These are phyloP conservation scores for Scedosporium apiospermum DNA, from an alignment of 2,329 filamentous ascomycete genomes.

Conservation along the genomic window DNA sequence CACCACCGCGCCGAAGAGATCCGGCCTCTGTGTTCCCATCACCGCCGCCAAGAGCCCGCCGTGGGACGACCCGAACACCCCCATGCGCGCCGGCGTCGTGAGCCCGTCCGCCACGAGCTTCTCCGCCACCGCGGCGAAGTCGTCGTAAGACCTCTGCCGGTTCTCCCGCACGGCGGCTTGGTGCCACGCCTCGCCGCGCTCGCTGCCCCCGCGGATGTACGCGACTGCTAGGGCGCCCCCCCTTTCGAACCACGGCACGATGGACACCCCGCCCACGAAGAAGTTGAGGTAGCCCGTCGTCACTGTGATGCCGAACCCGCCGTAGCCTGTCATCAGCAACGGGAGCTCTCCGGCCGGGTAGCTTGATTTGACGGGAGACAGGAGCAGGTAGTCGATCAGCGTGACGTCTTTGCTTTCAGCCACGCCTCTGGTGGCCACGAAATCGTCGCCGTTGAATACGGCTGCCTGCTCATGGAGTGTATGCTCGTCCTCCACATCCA, in stretches of 20 bases:
- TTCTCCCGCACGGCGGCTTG: background rate
- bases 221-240: slow-evolving; percentile 1
- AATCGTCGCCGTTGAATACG: background rate
- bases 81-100: background rate
- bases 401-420: background rate
- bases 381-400: slow-evolving; percentile 1
- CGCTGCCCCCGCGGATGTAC: slow-evolving; percentile 2
- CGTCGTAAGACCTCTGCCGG: slow-evolving; percentile 4
- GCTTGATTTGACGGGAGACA: background rate
- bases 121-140: slow-evolving; percentile 1
- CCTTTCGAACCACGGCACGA: background rate
- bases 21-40: slow-evolving; percentile 1
- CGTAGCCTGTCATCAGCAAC: slow-evolving; percentile 1
- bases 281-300: background rate
- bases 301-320: background rate
- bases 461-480: background rate
- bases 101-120: background rate
- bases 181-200: slow-evolving; percentile 1
- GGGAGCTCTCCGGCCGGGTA: background rate
- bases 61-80: slow-evolving; percentile 1
- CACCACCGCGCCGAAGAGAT: slow-evolving; percentile 4
- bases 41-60: background rate
- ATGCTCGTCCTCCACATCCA: background rate
- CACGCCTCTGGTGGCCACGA: background rate
- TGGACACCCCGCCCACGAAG: background rate